phyloP scores from a whole-genome alignment of 176 grass and related monocot genomes.

The Hyparrhenia diplandra region DNA sequence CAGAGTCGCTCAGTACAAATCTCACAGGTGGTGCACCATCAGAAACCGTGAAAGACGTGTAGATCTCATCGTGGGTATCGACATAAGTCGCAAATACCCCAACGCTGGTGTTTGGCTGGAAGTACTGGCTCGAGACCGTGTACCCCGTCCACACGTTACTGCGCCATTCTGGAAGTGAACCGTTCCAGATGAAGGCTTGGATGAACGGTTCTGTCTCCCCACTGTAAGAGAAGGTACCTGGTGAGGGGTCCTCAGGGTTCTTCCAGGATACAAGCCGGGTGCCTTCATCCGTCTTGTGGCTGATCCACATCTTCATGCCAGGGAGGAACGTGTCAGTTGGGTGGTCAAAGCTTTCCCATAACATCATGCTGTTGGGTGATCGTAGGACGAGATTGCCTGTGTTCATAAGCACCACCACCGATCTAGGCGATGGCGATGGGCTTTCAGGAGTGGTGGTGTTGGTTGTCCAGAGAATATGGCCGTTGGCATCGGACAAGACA shows the following conservation, averaged over 20 bases:
- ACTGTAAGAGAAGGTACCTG: slow-evolving; percentile 13
- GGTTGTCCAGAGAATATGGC: slow-evolving; percentile 30
- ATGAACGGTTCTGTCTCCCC: slow-evolving; percentile 1
- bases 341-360: slow-evolving; percentile 50
- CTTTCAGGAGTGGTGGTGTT: background rate
- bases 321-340: slow-evolving; percentile 28
- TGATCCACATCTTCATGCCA: slow-evolving; percentile 9
- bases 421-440: background rate
- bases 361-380: background rate
- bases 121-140: background rate
- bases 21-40: background rate
- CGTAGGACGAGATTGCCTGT: background rate
- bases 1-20: background rate
- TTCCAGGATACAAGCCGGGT: slow-evolving; percentile 22
- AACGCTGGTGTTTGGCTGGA: background rate
- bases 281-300: background rate
- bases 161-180: slow-evolving; percentile 8
- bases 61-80: background rate
- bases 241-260: slow-evolving; percentile 10
- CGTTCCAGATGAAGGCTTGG: background rate
- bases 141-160: background rate
- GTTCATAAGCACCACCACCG: background rate
- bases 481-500: background rate
- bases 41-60: background rate
- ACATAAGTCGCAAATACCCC: background rate